phyloP scores from a whole-genome alignment of 2,329 filamentous ascomycete species.

The Phialophora verrucosa region DNA sequence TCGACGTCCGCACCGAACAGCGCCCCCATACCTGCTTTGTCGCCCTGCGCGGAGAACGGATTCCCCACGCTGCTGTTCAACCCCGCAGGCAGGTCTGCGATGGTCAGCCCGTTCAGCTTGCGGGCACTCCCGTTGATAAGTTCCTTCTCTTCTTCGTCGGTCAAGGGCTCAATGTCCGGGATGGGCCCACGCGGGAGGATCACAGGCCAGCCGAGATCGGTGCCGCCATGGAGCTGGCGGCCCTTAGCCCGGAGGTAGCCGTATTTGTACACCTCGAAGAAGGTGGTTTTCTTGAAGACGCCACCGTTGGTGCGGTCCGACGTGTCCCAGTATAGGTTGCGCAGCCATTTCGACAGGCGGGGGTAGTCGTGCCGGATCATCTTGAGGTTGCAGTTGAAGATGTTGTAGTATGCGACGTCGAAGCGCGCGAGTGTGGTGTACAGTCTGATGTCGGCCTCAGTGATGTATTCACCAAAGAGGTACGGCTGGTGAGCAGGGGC shows the following conservation, averaged over 20 bases:
- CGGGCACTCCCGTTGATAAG: conserved; percentile 27
- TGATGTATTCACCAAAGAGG: conserved; percentile 73
- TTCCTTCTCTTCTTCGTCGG: conserved; percentile 38
- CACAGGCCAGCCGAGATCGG: conserved; percentile 24
- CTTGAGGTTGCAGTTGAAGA: conserved; percentile 75
- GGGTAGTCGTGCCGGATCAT: conserved; percentile 68
- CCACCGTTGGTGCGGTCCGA: conserved; percentile 49
- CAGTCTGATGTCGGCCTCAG: conserved; percentile 78
- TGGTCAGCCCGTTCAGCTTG: conserved; percentile 26
- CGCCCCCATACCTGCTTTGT: conserved; percentile 29
- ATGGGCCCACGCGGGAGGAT: conserved; percentile 37
- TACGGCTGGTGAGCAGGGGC: conserved; percentile 62
- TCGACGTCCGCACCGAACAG: conserved; percentile 33
- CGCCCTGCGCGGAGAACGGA: conserved; percentile 31
- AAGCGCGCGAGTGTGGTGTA: conserved; percentile 72
- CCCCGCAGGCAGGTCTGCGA: conserved; percentile 12
- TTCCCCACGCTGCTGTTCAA: conserved; percentile 16
- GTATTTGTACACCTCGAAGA: conserved; percentile 47
- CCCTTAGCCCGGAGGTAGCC: conserved; percentile 35
- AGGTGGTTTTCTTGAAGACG: conserved; percentile 53
- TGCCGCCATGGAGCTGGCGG: conserved; percentile 30
- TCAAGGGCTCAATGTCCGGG: conserved; percentile 36
- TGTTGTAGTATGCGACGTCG: conserved; percentile 76
- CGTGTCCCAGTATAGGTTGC: conserved; percentile 55
- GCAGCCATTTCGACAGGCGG: conserved; percentile 53